Evolutionary conservation across 495 filamentous ascomycete genomes (phyloP).

Genomic region (Cryomyces antarcticus): DNA sequence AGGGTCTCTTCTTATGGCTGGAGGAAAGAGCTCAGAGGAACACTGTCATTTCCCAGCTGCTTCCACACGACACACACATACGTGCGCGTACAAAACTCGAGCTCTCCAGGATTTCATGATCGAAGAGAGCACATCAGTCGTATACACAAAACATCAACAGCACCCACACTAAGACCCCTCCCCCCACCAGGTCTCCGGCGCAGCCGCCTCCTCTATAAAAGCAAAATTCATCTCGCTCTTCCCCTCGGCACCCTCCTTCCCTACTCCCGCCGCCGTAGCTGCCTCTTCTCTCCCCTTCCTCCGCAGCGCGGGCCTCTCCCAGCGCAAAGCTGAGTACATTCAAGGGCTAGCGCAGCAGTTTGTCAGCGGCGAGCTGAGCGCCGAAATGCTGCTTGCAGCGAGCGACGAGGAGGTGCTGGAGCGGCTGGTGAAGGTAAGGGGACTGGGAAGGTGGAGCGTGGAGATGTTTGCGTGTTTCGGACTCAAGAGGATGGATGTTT

Average conservation of each 20-base stretch:
- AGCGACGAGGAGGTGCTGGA: conserved; percentile 71
- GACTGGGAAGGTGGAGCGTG: conserved; percentile 75
- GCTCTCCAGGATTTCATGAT: too few relatives aligned
- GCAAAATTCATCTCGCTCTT: conserved; percentile 72
- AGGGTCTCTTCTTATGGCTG: too few relatives aligned
- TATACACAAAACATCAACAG: too few relatives aligned
- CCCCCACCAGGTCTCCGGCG: conserved; percentile 50
- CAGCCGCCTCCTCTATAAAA: conserved; percentile 74
- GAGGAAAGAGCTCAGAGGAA: too few relatives aligned
- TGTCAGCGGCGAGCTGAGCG: conserved; percentile 46
- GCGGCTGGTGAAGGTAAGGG: conserved; percentile 65
- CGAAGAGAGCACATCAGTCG: too few relatives aligned
- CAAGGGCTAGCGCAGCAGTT: conserved; percentile 72
- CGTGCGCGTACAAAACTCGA: too few relatives aligned
- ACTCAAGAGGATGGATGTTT: conserved; percentile 82
- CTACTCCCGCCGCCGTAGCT: conserved; percentile 52
- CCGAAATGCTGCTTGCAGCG: conserved; percentile 51
- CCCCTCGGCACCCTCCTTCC: conserved; percentile 35
- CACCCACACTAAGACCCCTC: neutral
- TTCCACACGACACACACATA: too few relatives aligned
- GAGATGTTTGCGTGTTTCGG: conserved; percentile 96
- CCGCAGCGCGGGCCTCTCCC: conserved; percentile 68
- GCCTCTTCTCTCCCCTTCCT: conserved; percentile 36
- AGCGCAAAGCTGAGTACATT: conserved; percentile 89
- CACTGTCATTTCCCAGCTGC: too few relatives aligned